phyloP scores from a whole-genome alignment of 352 stramenopile genomes.

The Phytophthora tubulina region DNA sequence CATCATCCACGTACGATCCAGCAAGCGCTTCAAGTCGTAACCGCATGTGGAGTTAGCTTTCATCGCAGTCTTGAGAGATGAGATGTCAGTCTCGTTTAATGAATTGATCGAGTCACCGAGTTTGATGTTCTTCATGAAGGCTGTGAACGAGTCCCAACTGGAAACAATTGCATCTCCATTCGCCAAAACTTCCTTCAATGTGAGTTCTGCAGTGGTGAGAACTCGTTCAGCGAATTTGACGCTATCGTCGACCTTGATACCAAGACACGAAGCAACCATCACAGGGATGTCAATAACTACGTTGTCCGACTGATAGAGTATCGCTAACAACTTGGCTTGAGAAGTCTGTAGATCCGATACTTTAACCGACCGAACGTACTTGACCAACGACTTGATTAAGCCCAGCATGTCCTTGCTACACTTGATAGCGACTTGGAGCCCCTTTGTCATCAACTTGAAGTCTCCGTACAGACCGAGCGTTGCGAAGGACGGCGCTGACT shows the following conservation, averaged over 20 bases:
- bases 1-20: slow-evolving; percentile 39
- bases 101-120: slow-evolving; percentile 21
- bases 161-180: slow-evolving; percentile 38
- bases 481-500: slow-evolving; percentile 15
- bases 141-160: slow-evolving; percentile 25
- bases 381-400: slow-evolving; percentile 36
- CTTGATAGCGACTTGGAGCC: slow-evolving; percentile 24
- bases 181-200: slow-evolving; percentile 41
- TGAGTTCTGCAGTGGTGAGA: slow-evolving; percentile 32
- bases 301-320: slow-evolving; percentile 48
- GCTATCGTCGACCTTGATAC: slow-evolving; percentile 20
- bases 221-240: slow-evolving; percentile 41
- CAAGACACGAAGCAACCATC: slow-evolving; percentile 44
- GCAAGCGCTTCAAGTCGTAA: slow-evolving; percentile 31
- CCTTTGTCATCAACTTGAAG: slow-evolving; percentile 24
- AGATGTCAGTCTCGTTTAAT: slow-evolving; percentile 23
- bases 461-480: slow-evolving; percentile 23
- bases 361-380: slow-evolving; percentile 38
- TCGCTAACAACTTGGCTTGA: slow-evolving; percentile 40
- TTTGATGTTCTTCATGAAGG: slow-evolving; percentile 34
- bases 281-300: slow-evolving; percentile 47
- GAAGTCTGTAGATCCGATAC: slow-evolving; percentile 34
- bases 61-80: slow-evolving; percentile 20
- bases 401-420: slow-evolving; percentile 37
- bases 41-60: slow-evolving; percentile 30